phyloP scores from a whole-genome alignment of 1,284 basidiomycete genomes.

The Trametes pubescens region DNA sequence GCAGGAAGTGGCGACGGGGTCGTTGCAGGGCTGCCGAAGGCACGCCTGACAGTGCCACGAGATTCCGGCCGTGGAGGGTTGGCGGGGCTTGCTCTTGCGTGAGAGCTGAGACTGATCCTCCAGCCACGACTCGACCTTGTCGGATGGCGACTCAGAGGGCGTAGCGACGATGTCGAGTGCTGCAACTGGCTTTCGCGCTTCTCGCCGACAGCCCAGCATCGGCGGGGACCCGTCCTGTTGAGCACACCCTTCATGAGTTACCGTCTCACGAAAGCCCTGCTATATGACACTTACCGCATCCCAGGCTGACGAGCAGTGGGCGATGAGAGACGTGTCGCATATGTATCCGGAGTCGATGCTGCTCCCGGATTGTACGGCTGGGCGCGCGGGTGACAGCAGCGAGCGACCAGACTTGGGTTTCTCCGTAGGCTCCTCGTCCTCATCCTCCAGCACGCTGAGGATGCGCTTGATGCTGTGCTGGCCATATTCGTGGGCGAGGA shows the following conservation, averaged over 20 bases:
- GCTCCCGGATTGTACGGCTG: not conserved
- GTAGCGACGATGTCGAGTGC: not conserved
- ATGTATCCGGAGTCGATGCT: not conserved
- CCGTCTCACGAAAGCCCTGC: not conserved
- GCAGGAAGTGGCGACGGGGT: conserved; percentile 15
- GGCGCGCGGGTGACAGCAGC: not conserved
- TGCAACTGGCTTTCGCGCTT: not conserved
- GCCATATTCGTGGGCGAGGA: conserved; percentile 11
- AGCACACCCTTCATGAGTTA: not conserved
- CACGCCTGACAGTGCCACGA: conserved; percentile 18
- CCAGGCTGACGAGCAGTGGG: not conserved
- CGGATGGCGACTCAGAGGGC: not conserved
- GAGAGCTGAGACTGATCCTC: not conserved
- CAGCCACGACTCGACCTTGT: conserved; percentile 5
- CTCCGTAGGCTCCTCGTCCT: not conserved
- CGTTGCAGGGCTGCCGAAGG: conserved; percentile 8
- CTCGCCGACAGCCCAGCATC: conserved; percentile 9
- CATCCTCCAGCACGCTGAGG: conserved; percentile 7
- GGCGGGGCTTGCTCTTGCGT: not conserved
- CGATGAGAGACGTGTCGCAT: not conserved
- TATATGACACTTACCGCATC: not conserved
- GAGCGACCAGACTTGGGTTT: not conserved
- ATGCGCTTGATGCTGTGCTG: conserved; percentile 11
- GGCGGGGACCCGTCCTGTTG: conserved; percentile 4
- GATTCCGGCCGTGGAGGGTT: not conserved